A percentile compares a stretch with the other conserved stretches of the same genome.
These are phyloP conservation scores for Botrytis fabae DNA, from an alignment of 2,329 filamentous ascomycete genomes.

Conservation along the genomic window DNA sequence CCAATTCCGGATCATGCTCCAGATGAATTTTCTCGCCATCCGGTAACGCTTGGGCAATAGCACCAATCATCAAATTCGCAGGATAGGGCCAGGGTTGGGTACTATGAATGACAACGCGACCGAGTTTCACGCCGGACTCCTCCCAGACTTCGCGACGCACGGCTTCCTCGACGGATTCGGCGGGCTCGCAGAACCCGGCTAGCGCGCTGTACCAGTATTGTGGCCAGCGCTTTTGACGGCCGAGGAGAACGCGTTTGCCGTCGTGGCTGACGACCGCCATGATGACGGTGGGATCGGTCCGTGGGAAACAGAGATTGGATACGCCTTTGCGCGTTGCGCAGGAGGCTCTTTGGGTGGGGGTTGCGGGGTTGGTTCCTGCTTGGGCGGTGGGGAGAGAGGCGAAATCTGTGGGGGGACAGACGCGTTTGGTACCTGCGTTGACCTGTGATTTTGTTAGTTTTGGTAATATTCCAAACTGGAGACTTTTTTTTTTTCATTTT, in stretches of 20 bases:
- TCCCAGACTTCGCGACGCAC: slow-evolving; percentile 85
- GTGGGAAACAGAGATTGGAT: slow-evolving; percentile 88
- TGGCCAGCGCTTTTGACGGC: slow-evolving; percentile 82
- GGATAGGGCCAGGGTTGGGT: slow-evolving; percentile 89
- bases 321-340: slow-evolving; percentile 83
- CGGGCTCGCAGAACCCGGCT: slow-evolving; percentile 82
- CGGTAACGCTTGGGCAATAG: slow-evolving; percentile 81
- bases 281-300: slow-evolving; percentile 86
- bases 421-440: slow-evolving; percentile 77
- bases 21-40: slow-evolving; percentile 79
- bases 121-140: slow-evolving; percentile 74
- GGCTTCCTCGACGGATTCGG: slow-evolving; percentile 81
- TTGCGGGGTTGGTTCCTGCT: slow-evolving; percentile 45
- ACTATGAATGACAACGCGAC: slow-evolving; percentile 77
- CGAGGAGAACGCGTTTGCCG: slow-evolving; percentile 68
- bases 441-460: not conserved
- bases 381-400: slow-evolving; percentile 41
- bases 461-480: not conserved
- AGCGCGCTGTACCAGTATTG: slow-evolving; percentile 85
- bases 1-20: slow-evolving; percentile 86
- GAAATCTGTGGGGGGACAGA: slow-evolving; percentile 71
- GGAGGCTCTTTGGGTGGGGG: slow-evolving; percentile 57
- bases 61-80: slow-evolving; percentile 81
- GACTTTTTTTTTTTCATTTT: not conserved
- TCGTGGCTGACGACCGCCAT: slow-evolving; percentile 86